phyloP scores from a whole-genome alignment of 2,329 filamentous ascomycete genomes.

The Orbilia oligospora region DNA sequence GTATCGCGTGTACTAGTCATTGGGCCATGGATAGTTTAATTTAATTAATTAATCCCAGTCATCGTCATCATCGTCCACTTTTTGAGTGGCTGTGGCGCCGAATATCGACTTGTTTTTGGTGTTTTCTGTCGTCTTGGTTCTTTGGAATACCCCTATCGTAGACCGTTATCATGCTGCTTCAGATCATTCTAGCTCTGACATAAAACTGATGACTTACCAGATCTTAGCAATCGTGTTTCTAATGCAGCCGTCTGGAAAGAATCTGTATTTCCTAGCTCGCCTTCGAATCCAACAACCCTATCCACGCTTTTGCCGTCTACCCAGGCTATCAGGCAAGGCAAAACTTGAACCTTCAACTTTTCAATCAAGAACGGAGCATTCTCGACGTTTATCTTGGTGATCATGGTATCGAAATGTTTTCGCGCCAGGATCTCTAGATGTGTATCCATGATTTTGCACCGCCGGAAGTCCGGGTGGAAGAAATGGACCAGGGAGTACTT shows the following conservation, averaged over 20 bases:
- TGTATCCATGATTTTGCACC: constrained; percentile 68
- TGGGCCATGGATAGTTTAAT: background rate
- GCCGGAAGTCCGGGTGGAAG: constrained; percentile 68
- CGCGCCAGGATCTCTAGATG: constrained; percentile 70
- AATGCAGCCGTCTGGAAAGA: constrained; percentile 72
- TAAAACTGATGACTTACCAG: constrained; percentile 64
- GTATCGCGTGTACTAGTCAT: background rate
- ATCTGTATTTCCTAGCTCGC: constrained; percentile 72
- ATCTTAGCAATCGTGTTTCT: constrained; percentile 71
- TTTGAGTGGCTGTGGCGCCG: constrained; percentile 45
- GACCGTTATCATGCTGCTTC: background rate
- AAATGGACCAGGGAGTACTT: constrained; percentile 68
- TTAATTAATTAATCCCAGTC: constrained; percentile 47
- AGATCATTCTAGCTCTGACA: no score
- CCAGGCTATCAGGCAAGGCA: constrained; percentile 74
- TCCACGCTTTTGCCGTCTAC: constrained; percentile 72
- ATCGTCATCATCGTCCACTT: constrained; percentile 52
- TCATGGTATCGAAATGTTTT: constrained; percentile 74
- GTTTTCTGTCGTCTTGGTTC: constrained; percentile 56
- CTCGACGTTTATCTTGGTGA: constrained; percentile 74
- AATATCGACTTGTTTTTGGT: constrained; percentile 55
- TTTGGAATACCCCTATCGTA: constrained; percentile 53
- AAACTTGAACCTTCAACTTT: constrained; percentile 73
- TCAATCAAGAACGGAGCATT: constrained; percentile 74
- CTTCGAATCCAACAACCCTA: constrained; percentile 74